A percentile compares a stretch with the other conserved stretches of the same genome.
These are phyloP conservation scores for Chytriomyces sp. DNA, from an alignment of 192 early-diverging fungal genomes.

Conservation along the genomic window DNA sequence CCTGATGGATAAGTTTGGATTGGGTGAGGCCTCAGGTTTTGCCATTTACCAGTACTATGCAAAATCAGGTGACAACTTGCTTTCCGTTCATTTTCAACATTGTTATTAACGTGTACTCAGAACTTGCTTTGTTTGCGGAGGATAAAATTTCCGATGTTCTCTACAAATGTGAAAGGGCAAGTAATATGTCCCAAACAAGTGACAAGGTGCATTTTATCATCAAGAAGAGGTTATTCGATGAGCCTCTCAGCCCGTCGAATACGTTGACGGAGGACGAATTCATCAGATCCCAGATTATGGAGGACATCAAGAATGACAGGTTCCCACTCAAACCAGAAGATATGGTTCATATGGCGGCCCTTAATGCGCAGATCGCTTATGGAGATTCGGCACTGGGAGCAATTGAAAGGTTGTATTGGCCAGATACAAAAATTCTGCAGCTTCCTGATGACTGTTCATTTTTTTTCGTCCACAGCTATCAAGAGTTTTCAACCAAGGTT, in stretches of 20 bases:
- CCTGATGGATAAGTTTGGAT: constrained; percentile 48
- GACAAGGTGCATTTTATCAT: constrained; percentile 49
- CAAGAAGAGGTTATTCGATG: constrained; percentile 49
- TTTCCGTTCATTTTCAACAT: no score
- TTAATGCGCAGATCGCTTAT: constrained; percentile 43
- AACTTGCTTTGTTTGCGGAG: constrained; percentile 43
- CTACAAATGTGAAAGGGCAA: constrained; percentile 45
- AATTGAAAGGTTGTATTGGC: constrained; percentile 30
- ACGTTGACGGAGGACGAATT: constrained; percentile 41
- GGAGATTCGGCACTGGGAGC: constrained; percentile 42
- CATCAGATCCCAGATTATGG: constrained; percentile 45
- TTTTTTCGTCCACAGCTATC: constrained; percentile 31
- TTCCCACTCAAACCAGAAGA: constrained; percentile 48
- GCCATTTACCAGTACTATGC: constrained; percentile 50
- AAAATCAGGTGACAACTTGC: constrained; percentile 30
- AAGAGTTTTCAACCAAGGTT: constrained; percentile 30
- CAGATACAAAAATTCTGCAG: background rate
- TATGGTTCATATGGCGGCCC: constrained; percentile 31
- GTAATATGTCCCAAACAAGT: background rate
- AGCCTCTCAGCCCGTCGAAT: constrained; percentile 28
- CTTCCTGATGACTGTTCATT: background rate
- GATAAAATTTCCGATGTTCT: constrained; percentile 52
- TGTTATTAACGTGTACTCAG: no score
- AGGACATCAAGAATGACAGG: constrained; percentile 40
- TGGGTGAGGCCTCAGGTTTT: constrained; percentile 43